These are phyloP conservation scores for Xerophyta viscosa DNA, from an alignment of 106 monocot species.

Conservation along the genomic window DNA sequence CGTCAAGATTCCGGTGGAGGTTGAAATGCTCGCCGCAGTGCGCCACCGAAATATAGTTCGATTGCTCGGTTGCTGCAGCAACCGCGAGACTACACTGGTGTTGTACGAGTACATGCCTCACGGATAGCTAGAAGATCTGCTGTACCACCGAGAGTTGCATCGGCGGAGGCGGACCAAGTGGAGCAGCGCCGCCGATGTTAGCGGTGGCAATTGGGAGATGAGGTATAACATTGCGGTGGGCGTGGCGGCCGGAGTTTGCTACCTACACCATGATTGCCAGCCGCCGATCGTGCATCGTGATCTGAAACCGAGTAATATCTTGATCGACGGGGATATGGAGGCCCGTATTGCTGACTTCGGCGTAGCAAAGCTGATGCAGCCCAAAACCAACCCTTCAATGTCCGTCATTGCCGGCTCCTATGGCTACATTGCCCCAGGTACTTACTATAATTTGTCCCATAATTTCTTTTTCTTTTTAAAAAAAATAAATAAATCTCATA, in stretches of 20 bases:
- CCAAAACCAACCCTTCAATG: conserved; percentile 29
- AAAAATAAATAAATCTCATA: too few species aligned
- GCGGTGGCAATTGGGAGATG: conserved; percentile 61
- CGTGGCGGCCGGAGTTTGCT: conserved; percentile 72
- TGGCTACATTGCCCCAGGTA: conserved; percentile 93
- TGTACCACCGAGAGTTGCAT: conserved; percentile 19
- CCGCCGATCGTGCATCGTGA: conserved; percentile 83
- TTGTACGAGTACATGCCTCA: conserved; percentile 96
- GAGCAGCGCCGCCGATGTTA: too few species aligned
- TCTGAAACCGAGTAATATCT: conserved; percentile 85
- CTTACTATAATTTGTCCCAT: too few species aligned
- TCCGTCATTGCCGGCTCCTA: conserved; percentile 81
- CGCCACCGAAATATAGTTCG: conserved; percentile 88
- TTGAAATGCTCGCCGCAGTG: conserved; percentile 69
- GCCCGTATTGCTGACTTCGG: conserved; percentile 86
- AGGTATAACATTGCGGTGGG: conserved; percentile 62
- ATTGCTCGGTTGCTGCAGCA: conserved; percentile 67
- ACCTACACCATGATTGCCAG: conserved; percentile 78
- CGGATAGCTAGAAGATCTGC: conserved; percentile 76
- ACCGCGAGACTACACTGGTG: conserved; percentile 57
- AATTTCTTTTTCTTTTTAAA: too few species aligned
- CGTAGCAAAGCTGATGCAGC: conserved; percentile 54
- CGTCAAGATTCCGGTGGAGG: conserved; percentile 28
- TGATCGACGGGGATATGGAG: conserved; percentile 86
- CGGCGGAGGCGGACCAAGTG: not conserved